A percentile compares a stretch with the other conserved stretches of the same genome.
Evolutionary conservation across 2,329 filamentous ascomycete genomes (phyloP).

Genomic region (Penicillium sp.): DNA sequence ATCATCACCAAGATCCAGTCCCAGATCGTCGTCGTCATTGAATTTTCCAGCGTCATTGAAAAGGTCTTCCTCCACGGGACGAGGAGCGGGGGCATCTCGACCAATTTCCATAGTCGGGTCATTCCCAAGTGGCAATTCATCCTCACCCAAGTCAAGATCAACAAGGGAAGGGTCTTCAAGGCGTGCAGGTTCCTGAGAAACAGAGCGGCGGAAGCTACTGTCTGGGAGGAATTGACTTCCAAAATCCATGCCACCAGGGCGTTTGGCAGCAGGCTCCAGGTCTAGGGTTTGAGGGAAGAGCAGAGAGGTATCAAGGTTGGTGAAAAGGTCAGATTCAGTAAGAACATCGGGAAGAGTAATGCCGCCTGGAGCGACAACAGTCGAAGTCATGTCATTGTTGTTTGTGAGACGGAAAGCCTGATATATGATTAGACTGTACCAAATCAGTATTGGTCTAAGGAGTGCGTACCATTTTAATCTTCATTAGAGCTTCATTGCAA

Average conservation of each 20-base stretch:
- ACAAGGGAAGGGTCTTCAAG: conserved; percentile 62
- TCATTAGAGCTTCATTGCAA: conserved; percentile 92
- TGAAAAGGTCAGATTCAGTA: conserved; percentile 83
- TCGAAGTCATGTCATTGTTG: conserved; percentile 88
- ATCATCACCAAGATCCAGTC: conserved; percentile 41
- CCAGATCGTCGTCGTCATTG: conserved; percentile 48
- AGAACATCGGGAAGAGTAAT: conserved; percentile 85
- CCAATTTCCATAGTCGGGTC: conserved; percentile 73
- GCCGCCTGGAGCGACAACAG: conserved; percentile 69
- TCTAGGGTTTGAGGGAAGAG: conserved; percentile 64
- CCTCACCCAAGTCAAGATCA: conserved; percentile 60
- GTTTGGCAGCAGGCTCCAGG: conserved; percentile 31
- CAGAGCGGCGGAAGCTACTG: conserved; percentile 42
- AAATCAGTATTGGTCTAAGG: background rate
- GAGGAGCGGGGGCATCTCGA: conserved; percentile 67
- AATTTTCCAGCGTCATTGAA: conserved; percentile 57
- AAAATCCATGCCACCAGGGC: conserved; percentile 43
- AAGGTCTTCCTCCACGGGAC: conserved; percentile 49
- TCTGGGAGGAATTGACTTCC: conserved; percentile 73
- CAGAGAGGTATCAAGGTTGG: conserved; percentile 72
- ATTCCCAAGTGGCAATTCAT: conserved; percentile 58
- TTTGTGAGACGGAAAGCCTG: conserved; percentile 89
- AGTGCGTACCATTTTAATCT: conserved; percentile 83
- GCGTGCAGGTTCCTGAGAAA: conserved; percentile 45
- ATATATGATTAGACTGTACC: conserved; percentile 4